phyloP scores from a whole-genome alignment of 495 filamentous ascomycete genomes.

The Jackrogersella multiformis region DNA sequence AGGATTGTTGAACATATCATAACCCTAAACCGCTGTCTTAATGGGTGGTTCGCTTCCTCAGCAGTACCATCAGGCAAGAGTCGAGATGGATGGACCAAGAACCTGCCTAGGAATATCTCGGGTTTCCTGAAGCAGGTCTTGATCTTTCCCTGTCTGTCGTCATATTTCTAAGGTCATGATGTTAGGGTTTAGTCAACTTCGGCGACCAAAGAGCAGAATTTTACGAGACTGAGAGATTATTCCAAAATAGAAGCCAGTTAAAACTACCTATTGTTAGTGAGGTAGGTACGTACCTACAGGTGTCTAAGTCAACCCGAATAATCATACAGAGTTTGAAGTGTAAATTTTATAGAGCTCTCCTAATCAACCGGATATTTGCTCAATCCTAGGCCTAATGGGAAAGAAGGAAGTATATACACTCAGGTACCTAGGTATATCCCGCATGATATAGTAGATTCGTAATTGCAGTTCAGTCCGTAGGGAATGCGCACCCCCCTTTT shows the following conservation, averaged over 20 bases:
- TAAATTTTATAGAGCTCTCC: too few relatives aligned
- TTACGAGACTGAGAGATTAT: too few relatives aligned
- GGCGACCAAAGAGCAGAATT: background rate
- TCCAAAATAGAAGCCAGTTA: too few relatives aligned
- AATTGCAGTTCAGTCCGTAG: background rate
- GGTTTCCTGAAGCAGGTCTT: background rate
- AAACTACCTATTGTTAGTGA: too few relatives aligned
- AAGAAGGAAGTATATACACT: background rate
- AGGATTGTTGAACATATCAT: slow-evolving; percentile 9
- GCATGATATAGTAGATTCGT: too few relatives aligned
- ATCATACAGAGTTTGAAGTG: too few relatives aligned
- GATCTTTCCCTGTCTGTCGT: background rate
- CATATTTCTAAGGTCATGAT: background rate
- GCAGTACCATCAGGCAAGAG: background rate
- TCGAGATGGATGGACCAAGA: background rate
- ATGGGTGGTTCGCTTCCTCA: background rate
- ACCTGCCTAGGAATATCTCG: background rate
- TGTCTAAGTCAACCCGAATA: too few relatives aligned
- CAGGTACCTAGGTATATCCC: background rate
- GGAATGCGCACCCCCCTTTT: background rate
- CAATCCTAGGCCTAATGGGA: background rate
- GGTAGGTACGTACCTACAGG: too few relatives aligned
- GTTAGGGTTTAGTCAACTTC: background rate
- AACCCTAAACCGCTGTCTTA: background rate
- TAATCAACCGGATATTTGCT: too few relatives aligned